These are phyloP conservation scores for Grosmannia penicillata DNA, from an alignment of 2,329 filamentous ascomycete genomes.

Conservation along the genomic window DNA sequence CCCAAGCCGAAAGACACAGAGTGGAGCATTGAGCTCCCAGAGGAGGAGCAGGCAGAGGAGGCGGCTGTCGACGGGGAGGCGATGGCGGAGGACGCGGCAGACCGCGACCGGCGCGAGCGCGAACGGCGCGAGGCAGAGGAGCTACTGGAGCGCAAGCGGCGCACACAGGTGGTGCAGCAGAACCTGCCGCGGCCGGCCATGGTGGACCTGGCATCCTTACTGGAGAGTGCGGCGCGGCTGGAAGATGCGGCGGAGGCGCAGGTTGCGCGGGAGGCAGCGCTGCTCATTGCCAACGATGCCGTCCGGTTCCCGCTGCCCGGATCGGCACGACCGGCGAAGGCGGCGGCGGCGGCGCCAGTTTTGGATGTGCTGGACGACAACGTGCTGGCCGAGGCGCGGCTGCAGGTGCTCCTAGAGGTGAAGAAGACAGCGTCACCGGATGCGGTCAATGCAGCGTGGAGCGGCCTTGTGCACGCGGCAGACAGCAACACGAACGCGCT, in stretches of 20 bases:
- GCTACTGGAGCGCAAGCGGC: constrained; percentile 60
- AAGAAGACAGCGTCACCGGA: constrained; percentile 32
- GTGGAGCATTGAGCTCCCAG: constrained; percentile 85
- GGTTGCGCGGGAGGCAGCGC: constrained; percentile 63
- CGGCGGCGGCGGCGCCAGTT: constrained; percentile 21
- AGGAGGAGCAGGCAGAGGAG: constrained; percentile 63
- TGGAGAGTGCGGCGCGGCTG: constrained; percentile 46
- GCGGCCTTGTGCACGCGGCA: constrained; percentile 15
- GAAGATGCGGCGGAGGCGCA: constrained; percentile 50
- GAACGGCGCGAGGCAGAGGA: constrained; percentile 55
- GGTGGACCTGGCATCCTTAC: constrained; percentile 55
- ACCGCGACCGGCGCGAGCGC: constrained; percentile 65
- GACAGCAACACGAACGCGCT: constrained; percentile 23
- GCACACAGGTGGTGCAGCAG: constrained; percentile 84
- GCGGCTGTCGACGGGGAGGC: constrained; percentile 28
- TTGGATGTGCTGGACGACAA: constrained; percentile 56
- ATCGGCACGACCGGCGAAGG: constrained; percentile 43
- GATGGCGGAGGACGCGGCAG: constrained; percentile 47
- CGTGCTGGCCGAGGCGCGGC: constrained; percentile 57
- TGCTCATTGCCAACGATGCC: constrained; percentile 72
- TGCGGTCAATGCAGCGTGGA: constrained; percentile 38
- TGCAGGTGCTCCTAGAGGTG: constrained; percentile 60
- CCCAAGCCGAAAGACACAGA: constrained; percentile 88
- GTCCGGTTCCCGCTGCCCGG: constrained; percentile 57
- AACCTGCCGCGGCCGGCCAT: constrained; percentile 61